Evolutionary conservation across 2,329 filamentous ascomycete genomes (phyloP).

Genomic region (Epichloe hybrida): DNA sequence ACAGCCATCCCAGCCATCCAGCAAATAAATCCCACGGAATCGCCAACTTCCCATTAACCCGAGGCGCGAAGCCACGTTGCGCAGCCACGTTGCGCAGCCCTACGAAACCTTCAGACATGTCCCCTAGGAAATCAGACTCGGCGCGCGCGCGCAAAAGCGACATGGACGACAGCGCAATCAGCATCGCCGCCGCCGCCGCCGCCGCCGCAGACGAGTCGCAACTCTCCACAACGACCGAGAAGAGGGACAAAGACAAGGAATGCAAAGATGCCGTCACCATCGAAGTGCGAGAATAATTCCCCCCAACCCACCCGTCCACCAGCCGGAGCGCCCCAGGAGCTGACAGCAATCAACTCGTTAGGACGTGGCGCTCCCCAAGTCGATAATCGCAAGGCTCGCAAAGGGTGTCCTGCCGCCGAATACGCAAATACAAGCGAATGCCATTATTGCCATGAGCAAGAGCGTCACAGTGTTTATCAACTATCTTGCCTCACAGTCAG

Average conservation of each 20-base stretch:
- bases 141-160: slow-evolving; percentile 25
- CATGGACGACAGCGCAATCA: slow-evolving; percentile 22
- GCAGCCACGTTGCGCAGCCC: not conserved
- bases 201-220: slow-evolving; percentile 5
- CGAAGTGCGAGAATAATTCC: slow-evolving; percentile 28
- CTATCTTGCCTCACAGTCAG: slow-evolving; percentile 60
- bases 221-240: not conserved
- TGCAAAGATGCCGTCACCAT: slow-evolving; percentile 32
- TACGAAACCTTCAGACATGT: slow-evolving; percentile 26
- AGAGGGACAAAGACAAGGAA: slow-evolving; percentile 20
- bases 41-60: too few species aligned
- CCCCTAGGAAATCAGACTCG: slow-evolving; percentile 40
- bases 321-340: not conserved
- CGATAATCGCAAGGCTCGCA: slow-evolving; percentile 65
- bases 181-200: slow-evolving; percentile 10
- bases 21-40: too few species aligned
- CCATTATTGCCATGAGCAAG: slow-evolving; percentile 65
- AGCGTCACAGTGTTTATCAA: slow-evolving; percentile 75
- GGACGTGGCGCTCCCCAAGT: slow-evolving; percentile 68
- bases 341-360: slow-evolving; percentile 16
- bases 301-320: too few species aligned
- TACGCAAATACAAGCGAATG: slow-evolving; percentile 73
- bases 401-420: slow-evolving; percentile 70
- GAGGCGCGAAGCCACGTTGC: too few species aligned
- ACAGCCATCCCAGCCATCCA: too few species aligned